Evolutionary conservation across 129 eudicot species (phyloP).

Genomic region (Oenanthe sinensis): DNA sequence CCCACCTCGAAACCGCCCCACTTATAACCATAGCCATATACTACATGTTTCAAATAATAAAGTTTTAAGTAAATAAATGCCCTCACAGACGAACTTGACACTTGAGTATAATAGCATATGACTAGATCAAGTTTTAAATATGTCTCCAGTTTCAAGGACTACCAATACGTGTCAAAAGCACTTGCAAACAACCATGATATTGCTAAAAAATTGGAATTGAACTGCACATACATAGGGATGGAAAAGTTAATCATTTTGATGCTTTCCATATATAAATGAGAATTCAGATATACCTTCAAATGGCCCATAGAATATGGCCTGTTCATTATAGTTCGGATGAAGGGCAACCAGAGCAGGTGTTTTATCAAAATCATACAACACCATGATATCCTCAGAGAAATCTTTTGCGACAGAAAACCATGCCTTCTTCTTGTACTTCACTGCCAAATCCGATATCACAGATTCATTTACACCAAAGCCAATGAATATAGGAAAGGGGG

Average conservation of each 20-base stretch:
- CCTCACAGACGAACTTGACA: not conserved
- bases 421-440: conserved; percentile 82
- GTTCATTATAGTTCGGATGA: conserved; percentile 69
- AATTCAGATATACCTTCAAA: conserved; percentile 62
- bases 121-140: not conserved
- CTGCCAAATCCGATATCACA: conserved; percentile 44
- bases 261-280: not conserved
- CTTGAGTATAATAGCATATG: not conserved
- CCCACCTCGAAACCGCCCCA: no score
- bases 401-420: conserved; percentile 96
- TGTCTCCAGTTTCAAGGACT: not conserved
- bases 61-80: not conserved
- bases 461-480: conserved; percentile 88
- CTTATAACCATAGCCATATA: no score
- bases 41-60: no score
- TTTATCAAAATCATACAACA: conserved; percentile 73
- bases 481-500: conserved; percentile 62
- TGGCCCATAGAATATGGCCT: conserved; percentile 82
- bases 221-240: not conserved
- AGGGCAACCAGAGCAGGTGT: conserved; percentile 75
- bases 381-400: conserved; percentile 68
- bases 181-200: not conserved
- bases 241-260: not conserved
- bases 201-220: not conserved
- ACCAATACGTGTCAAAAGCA: not conserved